Conservation (phyloP, 768 basidiomycete species). For the Clavaria fumosa region DNA sequence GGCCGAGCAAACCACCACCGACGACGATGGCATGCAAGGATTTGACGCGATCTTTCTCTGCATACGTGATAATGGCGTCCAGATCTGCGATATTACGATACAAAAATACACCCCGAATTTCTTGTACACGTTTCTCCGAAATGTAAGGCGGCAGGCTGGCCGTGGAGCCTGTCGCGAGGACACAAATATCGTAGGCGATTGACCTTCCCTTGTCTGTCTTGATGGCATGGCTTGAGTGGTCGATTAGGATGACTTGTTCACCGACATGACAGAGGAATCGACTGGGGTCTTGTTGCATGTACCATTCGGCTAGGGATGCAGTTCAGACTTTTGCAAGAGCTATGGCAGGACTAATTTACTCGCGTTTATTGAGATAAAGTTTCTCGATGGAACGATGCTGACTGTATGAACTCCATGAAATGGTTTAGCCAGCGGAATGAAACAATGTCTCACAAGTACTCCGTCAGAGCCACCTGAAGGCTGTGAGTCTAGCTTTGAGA, state of each 20-base stretch:
- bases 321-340: constrained; percentile 3
- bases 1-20: constrained; percentile 56
- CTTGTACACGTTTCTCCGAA: constrained; percentile 22
- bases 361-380: constrained; percentile 34
- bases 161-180: constrained; percentile 56
- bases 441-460: constrained; percentile 38
- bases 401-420: background rate
- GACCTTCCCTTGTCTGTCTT: constrained; percentile 29
- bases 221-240: constrained; percentile 25
- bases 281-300: constrained; percentile 38
- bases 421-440: constrained; percentile 10
- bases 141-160: constrained; percentile 48
- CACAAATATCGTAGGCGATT: constrained; percentile 42
- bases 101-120: constrained; percentile 45
- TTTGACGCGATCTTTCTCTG: constrained; percentile 29
- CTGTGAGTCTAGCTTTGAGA: too few species aligned
- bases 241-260: constrained; percentile 30
- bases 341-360: background rate
- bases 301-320: constrained; percentile 29
- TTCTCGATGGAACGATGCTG: constrained; percentile 26
- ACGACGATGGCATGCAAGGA: constrained; percentile 32
- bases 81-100: constrained; percentile 62
- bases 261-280: constrained; percentile 36
- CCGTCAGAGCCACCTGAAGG: constrained; percentile 23
- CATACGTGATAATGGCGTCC: constrained; percentile 44